Conservation (phyloP, 257 asterid genomes). For the Gynochthodes officinalis region DNA sequence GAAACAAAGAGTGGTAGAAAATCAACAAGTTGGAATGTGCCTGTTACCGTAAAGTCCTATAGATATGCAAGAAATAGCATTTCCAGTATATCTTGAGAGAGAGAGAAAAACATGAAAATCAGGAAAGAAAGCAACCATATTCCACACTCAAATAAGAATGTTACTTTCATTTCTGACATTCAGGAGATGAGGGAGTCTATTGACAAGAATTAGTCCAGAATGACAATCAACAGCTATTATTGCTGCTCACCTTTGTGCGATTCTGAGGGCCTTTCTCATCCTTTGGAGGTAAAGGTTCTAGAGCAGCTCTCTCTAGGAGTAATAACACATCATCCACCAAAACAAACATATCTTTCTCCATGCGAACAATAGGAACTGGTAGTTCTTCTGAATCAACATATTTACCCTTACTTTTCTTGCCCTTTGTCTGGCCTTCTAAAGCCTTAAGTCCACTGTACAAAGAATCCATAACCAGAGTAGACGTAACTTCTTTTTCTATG, state of each 20-base stretch:
- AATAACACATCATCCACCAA: slow-evolving; percentile 85
- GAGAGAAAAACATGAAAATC: not conserved
- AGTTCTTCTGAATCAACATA: slow-evolving; percentile 49
- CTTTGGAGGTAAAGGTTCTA: slow-evolving; percentile 90
- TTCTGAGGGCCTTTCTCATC: slow-evolving; percentile 97
- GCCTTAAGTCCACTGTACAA: slow-evolving; percentile 90
- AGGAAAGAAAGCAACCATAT: not conserved
- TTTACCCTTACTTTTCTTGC: slow-evolving; percentile 60
- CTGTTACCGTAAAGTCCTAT: not conserved
- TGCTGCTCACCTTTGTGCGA: slow-evolving; percentile 70
- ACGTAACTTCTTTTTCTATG: slow-evolving; percentile 92
- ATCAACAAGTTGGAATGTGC: slow-evolving; percentile 15
- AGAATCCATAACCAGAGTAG: slow-evolving; percentile 97
- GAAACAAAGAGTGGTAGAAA: slow-evolving; percentile 23
- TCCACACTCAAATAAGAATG: not conserved
- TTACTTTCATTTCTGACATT: not conserved
- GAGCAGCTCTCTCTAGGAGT: slow-evolving; percentile 83
- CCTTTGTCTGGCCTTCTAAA: slow-evolving; percentile 71
- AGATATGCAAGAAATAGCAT: not conserved
- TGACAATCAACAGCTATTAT: not conserved
- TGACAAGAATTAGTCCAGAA: not conserved
- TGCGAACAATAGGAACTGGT: slow-evolving; percentile 56
- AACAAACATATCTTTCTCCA: slow-evolving; percentile 65
- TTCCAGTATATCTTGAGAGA: not conserved
- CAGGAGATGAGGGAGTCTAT: not conserved